Percentiles rank a stretch among this genome's conserved stretches.
phyloP scores from a whole-genome alignment of 163 green algal genomes.

The Volvox carteri region DNA sequence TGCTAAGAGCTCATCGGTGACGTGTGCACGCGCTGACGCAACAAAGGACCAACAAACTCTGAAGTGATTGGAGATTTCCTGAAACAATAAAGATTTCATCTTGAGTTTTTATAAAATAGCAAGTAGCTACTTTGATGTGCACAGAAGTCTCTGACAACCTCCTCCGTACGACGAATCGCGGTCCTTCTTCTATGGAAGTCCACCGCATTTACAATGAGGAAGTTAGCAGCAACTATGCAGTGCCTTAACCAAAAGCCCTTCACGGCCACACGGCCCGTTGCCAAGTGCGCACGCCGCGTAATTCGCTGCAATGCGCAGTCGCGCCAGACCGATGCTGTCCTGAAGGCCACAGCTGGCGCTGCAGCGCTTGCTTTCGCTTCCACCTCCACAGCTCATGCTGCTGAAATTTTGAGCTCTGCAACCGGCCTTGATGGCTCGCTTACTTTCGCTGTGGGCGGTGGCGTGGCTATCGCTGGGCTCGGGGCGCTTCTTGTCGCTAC shows the following conservation, averaged over 20 bases:
- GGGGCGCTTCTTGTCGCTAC: slow-evolving; percentile 82
- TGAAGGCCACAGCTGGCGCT: slow-evolving; percentile 20
- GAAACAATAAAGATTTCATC: not conserved
- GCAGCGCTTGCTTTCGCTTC: slow-evolving; percentile 9
- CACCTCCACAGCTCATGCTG: slow-evolving; percentile 40
- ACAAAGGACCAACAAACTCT: not conserved
- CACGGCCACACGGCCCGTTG: slow-evolving; percentile 5
- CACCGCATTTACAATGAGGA: not conserved
- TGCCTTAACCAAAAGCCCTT: slow-evolving; percentile 52
- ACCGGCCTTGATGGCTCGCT: slow-evolving; percentile 48
- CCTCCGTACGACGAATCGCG: not conserved
- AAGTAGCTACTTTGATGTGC: not conserved
- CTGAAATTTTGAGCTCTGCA: slow-evolving; percentile 45
- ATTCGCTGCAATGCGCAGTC: slow-evolving; percentile 6
- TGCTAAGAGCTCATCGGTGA: not conserved
- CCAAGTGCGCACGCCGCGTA: not conserved
- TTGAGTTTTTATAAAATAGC: not conserved
- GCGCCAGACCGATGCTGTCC: not conserved
- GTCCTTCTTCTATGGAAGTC: not conserved
- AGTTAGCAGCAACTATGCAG: slow-evolving; percentile 29
- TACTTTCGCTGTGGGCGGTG: slow-evolving; percentile 79
- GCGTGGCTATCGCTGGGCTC: slow-evolving; percentile 84
- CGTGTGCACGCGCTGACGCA: not conserved
- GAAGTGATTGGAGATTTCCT: not conserved
- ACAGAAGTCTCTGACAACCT: too few relatives aligned